Base-by-base conservation (phyloP, 371 early-diverging fungal species). In the Choanephora cucurbitarum region DNA sequence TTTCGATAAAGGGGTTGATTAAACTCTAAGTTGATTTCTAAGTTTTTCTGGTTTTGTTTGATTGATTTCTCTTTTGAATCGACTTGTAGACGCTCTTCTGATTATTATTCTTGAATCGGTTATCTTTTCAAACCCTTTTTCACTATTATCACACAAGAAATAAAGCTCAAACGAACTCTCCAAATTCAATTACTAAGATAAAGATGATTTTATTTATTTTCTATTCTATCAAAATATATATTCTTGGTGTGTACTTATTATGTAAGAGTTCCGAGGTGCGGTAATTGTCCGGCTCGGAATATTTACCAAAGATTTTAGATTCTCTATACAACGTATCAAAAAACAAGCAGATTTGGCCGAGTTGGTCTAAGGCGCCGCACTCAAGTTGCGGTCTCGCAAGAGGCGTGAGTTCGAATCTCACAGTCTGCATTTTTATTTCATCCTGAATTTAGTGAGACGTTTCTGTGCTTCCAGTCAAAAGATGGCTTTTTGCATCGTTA, bases 381-480 rank as follows among this genome's bases (percentile, higher is more conserved):
- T 74, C 72, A 74, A 72, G 75, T 72, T 72, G 73, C 73, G 71
- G 72, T 74, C 75, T 74, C 75, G 72, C 56, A 72, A 72, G 75
- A 74, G 75, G 75, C 75, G 69, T 62, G 75, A 69, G 75, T 74
- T 74, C 75, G 75, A 74, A 70, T 74, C 75, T 69, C 75, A 62
- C 69, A 65, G 61, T 58, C 54, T 61, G 58, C 70, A 72, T 11
- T 37, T 52, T 58, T 44, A 45, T 48, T 28, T 28, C 7, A 5
- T 5, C 7, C 3, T 28, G 28, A n/a, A 5, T 28, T 28, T 5
- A 28, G 28, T 28, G 28, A 28, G 28, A 28, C 28, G 28, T 28
- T 28, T 28, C 28, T 7, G 28, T 28, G 3, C 7, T n/a, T n/a
- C n/a, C n/a, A n/a, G n/a, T n/a, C n/a, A n/a, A n/a, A n/a, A n/a